These are phyloP conservation scores for Nakaseomyces glabratus DNA, from an alignment of 1,139 yeast species.

Conservation along the genomic window DNA sequence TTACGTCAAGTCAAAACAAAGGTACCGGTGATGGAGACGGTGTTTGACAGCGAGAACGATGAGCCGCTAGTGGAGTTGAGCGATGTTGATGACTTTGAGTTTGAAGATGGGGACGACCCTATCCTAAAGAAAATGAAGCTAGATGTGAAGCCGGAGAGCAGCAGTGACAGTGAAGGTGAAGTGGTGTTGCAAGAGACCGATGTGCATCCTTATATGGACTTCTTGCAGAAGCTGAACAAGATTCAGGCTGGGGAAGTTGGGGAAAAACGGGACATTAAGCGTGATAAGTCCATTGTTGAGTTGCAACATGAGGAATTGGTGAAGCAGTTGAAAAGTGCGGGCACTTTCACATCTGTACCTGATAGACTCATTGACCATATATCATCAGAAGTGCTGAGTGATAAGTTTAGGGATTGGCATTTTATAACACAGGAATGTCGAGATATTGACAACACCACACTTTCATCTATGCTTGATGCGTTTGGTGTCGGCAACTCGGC, in stretches of 20 bases:
- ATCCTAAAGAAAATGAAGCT: too few relatives aligned
- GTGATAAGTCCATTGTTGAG: slow-evolving; percentile 7
- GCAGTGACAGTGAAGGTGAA: neutral
- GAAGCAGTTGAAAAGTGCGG: neutral
- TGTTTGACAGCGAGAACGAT: slow-evolving; percentile 2
- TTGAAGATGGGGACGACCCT: neutral
- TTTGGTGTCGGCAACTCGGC: too few relatives aligned
- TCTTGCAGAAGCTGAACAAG: slow-evolving; percentile 2
- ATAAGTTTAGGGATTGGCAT: slow-evolving; percentile 25
- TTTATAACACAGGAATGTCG: slow-evolving; percentile 16
- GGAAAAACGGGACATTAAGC: neutral
- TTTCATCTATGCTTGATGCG: too few relatives aligned
- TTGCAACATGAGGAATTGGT: neutral
- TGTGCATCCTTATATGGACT: neutral
- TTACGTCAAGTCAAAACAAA: too few relatives aligned
- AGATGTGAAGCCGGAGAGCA: slow-evolving; percentile 1
- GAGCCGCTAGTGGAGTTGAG: slow-evolving; percentile 4
- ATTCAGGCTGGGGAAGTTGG: neutral
- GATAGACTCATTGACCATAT: slow-evolving; percentile 12
- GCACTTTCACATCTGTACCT: neutral
- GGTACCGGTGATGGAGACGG: slow-evolving; percentile 3
- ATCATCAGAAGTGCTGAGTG: slow-evolving; percentile 15
- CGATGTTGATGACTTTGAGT: neutral
- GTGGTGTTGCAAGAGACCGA: neutral
- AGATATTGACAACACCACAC: neutral